phyloP scores from a whole-genome alignment of 257 asterid species.

The Nicotiana otophora region DNA sequence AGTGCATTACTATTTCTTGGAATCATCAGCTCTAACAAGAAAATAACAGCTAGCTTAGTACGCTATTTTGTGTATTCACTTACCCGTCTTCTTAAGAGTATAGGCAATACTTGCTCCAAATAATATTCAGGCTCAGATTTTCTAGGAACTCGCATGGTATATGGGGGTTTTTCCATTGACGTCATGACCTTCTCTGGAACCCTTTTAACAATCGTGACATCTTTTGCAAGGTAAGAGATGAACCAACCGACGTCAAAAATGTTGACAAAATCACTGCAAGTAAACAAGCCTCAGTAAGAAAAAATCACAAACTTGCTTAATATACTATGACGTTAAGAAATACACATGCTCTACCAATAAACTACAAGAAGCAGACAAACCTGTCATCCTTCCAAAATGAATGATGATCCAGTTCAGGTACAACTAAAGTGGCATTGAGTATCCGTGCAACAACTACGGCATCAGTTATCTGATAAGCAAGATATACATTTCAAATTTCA shows the following conservation, averaged over 20 bases:
- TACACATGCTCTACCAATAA: neutral
- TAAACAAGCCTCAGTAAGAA: slow-evolving; percentile 11
- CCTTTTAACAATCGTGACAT: slow-evolving; percentile 73
- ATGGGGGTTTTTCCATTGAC: slow-evolving; percentile 98
- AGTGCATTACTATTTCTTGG: slow-evolving; percentile 1
- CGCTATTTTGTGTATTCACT: slow-evolving; percentile 19
- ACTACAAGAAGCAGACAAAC: slow-evolving; percentile 37
- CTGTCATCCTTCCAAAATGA: slow-evolving; percentile 98
- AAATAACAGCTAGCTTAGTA: neutral
- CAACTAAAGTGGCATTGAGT: slow-evolving; percentile 90
- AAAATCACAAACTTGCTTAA: neutral
- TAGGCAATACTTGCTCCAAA: slow-evolving; percentile 91
- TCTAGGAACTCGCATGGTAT: slow-evolving; percentile 98
- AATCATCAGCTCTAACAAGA: neutral
- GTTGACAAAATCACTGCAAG: slow-evolving; percentile 83
- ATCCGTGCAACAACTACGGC: slow-evolving; percentile 98
- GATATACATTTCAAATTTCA: slow-evolving; percentile 16
- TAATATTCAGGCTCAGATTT: slow-evolving; percentile 96
- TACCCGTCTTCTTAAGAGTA: slow-evolving; percentile 85
- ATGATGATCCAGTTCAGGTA: slow-evolving; percentile 93
- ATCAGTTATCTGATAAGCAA: slow-evolving; percentile 75
- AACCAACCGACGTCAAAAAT: slow-evolving; percentile 95
- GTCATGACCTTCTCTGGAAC: slow-evolving; percentile 97
- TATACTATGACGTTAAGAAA: neutral
- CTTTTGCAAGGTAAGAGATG: slow-evolving; percentile 87